Evolutionary conservation across 2,329 filamentous ascomycete genomes (phyloP), one percentile per base, ranked within the genome.

Genomic region (Colletotrichum theobromicola): DNA sequence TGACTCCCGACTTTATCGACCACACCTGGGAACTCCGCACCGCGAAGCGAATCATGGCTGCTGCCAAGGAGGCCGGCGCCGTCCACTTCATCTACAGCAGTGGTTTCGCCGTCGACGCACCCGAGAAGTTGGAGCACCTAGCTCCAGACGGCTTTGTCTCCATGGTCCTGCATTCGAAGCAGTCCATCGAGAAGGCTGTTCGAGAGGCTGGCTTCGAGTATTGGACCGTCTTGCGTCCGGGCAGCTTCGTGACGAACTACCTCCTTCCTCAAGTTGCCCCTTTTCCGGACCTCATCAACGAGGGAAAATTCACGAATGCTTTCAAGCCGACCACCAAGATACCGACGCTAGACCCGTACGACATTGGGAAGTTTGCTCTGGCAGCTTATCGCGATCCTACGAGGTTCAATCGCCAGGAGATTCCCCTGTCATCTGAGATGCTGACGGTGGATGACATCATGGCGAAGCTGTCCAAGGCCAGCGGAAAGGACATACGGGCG

Each of bases 181-280:
- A 81, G 24, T 77, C 78, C 2, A 83, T 88, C 26, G 88, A 90
- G 75, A 74, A 81, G 2, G 79, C 80, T 24, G 78, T 88, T 5
- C 80, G 82, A 24, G 68, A 77, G 10, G 78, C 80, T 2, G 83
- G 83, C 3, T 85, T 88, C 72, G 75, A 83, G 16, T 75, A 78
- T 9, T 90, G 86, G 84, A 89, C 88, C 0, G 83, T 90, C 26
- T 78, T 91, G 3, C 86, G 87, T 3, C 87, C 87, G 0, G 87
- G 85, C 2, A 85, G 83, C 77, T 90, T 91, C 81, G 88, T 89
- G 85, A 82, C 84, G 24, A 90, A 91, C 77, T 87, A 86, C 74
- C 62, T 89, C 6, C 71, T 79, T 5, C 88, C 88, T 4, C 80
- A 85, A 13, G 83, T 85, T 2, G 67, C 65, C 10, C 82, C 85